Percentiles rank a stretch among this genome's conserved stretches.
Conservation (phyloP, 257 asterid genomes). For the Rehmannia glutinosa region DNA sequence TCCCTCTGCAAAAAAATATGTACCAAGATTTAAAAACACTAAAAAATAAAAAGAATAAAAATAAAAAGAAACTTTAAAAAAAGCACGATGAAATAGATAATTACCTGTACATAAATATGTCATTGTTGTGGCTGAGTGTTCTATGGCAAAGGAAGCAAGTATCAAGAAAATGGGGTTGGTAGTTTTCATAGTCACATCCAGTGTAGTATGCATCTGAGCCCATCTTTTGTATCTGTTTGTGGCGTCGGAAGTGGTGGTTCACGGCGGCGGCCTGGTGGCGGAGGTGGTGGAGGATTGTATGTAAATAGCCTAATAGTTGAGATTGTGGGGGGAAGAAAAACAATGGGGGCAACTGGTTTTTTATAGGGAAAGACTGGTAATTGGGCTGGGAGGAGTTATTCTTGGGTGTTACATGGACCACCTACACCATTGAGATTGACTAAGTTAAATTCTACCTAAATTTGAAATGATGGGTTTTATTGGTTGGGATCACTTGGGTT, state of each 20-base stretch:
- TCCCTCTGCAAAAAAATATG: conserved; percentile 74
- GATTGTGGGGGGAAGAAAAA: conserved; percentile 20
- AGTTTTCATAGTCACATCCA: conserved; percentile 42
- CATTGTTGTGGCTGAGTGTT: conserved; percentile 55
- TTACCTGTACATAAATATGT: conserved; percentile 99
- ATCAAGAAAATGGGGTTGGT: conserved; percentile 82
- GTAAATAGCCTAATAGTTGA: background rate
- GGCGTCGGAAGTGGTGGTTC: background rate
- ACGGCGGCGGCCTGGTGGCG: background rate
- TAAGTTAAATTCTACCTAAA: background rate
- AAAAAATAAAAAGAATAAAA: background rate
- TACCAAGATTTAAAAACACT: background rate
- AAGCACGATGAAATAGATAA: background rate
- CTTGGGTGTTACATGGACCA: conserved; percentile 23
- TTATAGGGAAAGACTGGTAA: conserved; percentile 19
- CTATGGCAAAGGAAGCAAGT: conserved; percentile 70
- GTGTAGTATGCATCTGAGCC: conserved; percentile 34
- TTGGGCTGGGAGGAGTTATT: background rate
- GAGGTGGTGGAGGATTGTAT: background rate
- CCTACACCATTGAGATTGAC: background rate
- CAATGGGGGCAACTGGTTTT: conserved; percentile 4
- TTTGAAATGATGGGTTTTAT: background rate
- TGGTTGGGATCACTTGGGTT: conserved; percentile 2
- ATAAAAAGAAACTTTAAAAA: background rate
- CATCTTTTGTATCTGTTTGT: conserved; percentile 22